Base-by-base conservation (phyloP, 2,329 filamentous ascomycete species). In the Mollisiaceae sp. region DNA sequence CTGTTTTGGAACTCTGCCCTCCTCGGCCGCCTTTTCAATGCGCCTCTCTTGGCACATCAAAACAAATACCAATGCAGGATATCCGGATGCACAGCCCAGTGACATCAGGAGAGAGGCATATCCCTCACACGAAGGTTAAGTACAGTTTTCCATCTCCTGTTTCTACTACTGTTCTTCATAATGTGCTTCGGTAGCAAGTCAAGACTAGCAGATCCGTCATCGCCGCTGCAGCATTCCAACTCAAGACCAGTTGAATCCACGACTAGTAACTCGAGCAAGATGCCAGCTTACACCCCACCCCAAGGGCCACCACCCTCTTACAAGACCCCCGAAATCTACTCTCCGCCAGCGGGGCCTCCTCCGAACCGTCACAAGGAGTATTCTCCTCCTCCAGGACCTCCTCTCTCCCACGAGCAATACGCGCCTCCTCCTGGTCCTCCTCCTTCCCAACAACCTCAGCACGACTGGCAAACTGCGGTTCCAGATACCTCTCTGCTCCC, bases 401-500 rank as follows among this genome's bases (percentile, higher is more conserved):
- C 77, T 36, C 76, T 75, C 11, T 66, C 57, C 20, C 60, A 63
- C 15, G 41, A 73, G 38, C 72, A 76, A 18, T 77, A 74, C 22
- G 75, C 73, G 5, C 79, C 80, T 35, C 81, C 79, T 0, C 70
- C 78, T 0, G 78, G 78, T 0, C 78, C 77, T 18, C 77, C 77
- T 6, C 74, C 75, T 2, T 38, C 69, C 9, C 66, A 72, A 60
- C 64, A 65, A 45, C 71, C 72, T 63, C 76, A 87, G 70, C 90
- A 93, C 75, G 87, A 91, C 77, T 93, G 91, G 91, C 82, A 88
- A 70, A 74, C 84, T 8, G 85, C 88, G 2, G 89, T 93, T 1
- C 90, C 91, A 0, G 91, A 93, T 76, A 92, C 87, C 1, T 82
- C 89, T 0, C 82, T 91, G 11, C 86, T 93, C 52, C 91, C 91